A percentile compares a stretch with the other conserved stretches of the same genome.
These are phyloP conservation scores for Tagetes erecta DNA, from an alignment of 129 eudicot species.

Conservation along the genomic window DNA sequence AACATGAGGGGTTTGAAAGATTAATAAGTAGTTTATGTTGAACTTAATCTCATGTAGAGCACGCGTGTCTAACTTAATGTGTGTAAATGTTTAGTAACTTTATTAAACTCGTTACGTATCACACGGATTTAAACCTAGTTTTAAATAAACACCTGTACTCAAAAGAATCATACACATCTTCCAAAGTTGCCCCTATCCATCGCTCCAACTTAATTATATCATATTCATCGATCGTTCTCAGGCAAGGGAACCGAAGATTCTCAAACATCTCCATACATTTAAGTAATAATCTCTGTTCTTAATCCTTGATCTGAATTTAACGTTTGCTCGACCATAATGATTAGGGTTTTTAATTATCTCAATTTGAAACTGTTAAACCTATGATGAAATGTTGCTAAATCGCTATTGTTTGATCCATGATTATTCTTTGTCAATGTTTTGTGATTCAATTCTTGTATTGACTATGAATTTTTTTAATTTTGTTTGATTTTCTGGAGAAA, in stretches of 20 bases:
- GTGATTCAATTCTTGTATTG: too few species aligned
- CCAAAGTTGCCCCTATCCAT: conserved; percentile 16
- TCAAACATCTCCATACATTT: neutral
- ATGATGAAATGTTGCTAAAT: neutral
- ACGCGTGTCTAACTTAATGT: too few species aligned
- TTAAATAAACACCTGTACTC: conserved; percentile 4
- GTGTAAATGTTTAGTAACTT: too few species aligned
- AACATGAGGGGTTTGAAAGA: too few species aligned
- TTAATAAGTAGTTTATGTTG: too few species aligned
- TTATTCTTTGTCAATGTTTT: neutral
- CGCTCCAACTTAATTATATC: neutral
- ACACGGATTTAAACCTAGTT: too few species aligned
- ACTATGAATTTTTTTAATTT: too few species aligned
- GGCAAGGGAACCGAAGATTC: neutral
- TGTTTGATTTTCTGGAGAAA: too few species aligned
- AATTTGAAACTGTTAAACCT: conserved; percentile 12
- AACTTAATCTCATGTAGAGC: too few species aligned
- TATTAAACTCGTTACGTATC: too few species aligned
- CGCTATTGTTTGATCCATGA: neutral
- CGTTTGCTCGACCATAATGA: neutral
- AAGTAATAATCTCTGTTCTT: conserved; percentile 9
- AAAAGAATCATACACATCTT: neutral
- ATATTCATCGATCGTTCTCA: neutral
- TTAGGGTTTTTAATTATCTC: neutral
- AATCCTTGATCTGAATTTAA: neutral